Evolutionary conservation across 306 rosid genomes (phyloP).

Genomic region (Trifolium repens): DNA sequence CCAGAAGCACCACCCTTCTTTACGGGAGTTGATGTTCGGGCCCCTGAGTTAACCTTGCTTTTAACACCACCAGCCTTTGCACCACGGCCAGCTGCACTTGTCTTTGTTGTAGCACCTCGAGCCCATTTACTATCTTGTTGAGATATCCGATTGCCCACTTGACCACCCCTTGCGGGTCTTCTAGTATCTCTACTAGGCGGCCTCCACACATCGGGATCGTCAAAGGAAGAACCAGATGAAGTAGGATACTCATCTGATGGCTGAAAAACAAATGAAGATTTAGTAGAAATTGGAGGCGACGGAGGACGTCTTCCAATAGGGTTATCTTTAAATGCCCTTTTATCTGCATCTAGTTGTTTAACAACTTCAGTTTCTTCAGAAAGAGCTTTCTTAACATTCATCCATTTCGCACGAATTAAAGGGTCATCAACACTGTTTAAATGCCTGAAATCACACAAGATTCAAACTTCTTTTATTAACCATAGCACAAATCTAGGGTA

Average conservation of each 20-base stretch:
- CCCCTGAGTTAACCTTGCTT: slow-evolving; percentile 63
- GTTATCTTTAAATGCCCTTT: slow-evolving; percentile 67
- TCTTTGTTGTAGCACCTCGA: slow-evolving; percentile 69
- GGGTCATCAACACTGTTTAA: slow-evolving; percentile 78
- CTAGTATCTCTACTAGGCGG: slow-evolving; percentile 88
- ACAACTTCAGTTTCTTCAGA: slow-evolving; percentile 86
- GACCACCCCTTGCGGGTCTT: slow-evolving; percentile 68
- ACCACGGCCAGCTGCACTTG: slow-evolving; percentile 64
- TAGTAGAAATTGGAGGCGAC: slow-evolving; percentile 75
- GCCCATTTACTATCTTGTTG: slow-evolving; percentile 88
- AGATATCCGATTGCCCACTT: slow-evolving; percentile 56
- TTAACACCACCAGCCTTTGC: slow-evolving; percentile 66
- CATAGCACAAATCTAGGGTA: background rate
- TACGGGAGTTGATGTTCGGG: slow-evolving; percentile 63
- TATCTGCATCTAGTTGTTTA: slow-evolving; percentile 82
- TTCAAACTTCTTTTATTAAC: slow-evolving; percentile 15
- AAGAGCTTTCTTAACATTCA: slow-evolving; percentile 88
- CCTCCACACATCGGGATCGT: slow-evolving; percentile 97
- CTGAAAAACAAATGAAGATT: slow-evolving; percentile 83
- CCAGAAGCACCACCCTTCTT: slow-evolving; percentile 68
- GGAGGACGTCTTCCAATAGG: slow-evolving; percentile 77
- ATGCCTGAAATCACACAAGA: slow-evolving; percentile 52
- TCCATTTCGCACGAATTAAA: slow-evolving; percentile 82
- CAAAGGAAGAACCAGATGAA: slow-evolving; percentile 72
- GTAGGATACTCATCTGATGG: slow-evolving; percentile 93